Evolutionary conservation across 2,329 filamentous ascomycete species (phyloP).

Genomic region (Endocalyx cinctus): DNA sequence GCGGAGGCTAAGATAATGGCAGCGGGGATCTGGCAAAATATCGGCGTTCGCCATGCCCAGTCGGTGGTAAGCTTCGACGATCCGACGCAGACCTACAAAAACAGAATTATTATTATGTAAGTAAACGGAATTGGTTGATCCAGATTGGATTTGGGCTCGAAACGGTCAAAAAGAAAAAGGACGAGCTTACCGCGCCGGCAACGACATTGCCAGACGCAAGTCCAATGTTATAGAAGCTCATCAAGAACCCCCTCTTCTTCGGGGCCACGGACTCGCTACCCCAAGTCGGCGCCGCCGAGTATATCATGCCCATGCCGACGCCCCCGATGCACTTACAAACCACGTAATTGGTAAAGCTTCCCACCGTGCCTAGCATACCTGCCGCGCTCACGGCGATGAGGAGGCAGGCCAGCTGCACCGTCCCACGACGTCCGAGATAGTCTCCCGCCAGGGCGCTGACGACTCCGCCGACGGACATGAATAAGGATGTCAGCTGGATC

Average conservation of each 20-base stretch:
- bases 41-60: not conserved
- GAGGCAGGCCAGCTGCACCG: not conserved
- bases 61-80: not conserved
- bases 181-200: not conserved
- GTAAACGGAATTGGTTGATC: no score
- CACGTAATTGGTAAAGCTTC: not conserved
- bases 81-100: not conserved
- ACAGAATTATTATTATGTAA: no score
- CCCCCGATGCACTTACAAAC: constrained; percentile 1
- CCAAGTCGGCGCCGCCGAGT: constrained; percentile 1
- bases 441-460: not conserved
- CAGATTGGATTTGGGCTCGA: no score
- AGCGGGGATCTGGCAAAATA: not conserved
- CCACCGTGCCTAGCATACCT: not conserved
- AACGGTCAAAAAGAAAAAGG: no score
- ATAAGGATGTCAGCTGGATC: not conserved
- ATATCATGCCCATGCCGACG: constrained; percentile 1
- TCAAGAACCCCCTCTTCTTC: not conserved
- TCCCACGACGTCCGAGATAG: not conserved
- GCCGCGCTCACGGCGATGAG: not conserved
- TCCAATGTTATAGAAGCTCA: constrained; percentile 1
- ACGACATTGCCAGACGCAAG: not conserved
- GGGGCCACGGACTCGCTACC: not conserved
- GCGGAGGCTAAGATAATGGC: not conserved
- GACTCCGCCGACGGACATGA: not conserved